Percentiles rank a stretch among this genome's conserved stretches.
Conservation (phyloP, 148 eudicot species). For the Selenicereus undatus region DNA sequence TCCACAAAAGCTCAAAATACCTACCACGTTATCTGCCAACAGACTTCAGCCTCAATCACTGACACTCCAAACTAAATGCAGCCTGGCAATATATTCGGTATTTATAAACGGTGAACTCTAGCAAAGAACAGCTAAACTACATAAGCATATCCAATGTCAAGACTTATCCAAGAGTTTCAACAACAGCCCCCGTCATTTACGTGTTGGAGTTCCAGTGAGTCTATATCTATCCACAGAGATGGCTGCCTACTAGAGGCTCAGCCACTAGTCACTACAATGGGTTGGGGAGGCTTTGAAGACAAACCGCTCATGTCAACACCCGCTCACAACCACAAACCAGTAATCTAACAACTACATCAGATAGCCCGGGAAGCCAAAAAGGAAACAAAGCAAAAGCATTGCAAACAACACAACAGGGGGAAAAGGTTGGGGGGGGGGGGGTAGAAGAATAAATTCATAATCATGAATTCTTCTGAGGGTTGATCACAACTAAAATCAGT, state of each 20-base stretch:
- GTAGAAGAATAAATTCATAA: neutral
- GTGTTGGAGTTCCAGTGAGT: neutral
- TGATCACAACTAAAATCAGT: conserved; percentile 1
- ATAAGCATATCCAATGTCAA: neutral
- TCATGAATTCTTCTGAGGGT: neutral
- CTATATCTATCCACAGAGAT: too few relatives aligned
- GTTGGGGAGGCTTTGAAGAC: neutral
- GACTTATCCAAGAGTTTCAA: neutral
- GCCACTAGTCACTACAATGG: too few relatives aligned
- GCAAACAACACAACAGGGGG: neutral
- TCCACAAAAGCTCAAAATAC: neutral
- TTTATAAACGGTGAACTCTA: neutral
- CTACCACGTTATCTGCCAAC: neutral
- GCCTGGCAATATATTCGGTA: neutral
- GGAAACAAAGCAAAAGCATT: neutral
- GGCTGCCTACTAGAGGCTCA: too few relatives aligned
- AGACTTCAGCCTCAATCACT: neutral
- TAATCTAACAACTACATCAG: neutral
- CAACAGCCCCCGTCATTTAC: neutral
- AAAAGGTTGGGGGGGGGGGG: neutral
- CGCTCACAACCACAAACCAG: neutral
- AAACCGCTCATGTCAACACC: neutral
- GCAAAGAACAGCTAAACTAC: neutral
- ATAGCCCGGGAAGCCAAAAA: neutral
- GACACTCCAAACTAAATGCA: neutral